Base-by-base conservation (phyloP, 208 protist genomes). In the Trypanosoma vivax region DNA sequence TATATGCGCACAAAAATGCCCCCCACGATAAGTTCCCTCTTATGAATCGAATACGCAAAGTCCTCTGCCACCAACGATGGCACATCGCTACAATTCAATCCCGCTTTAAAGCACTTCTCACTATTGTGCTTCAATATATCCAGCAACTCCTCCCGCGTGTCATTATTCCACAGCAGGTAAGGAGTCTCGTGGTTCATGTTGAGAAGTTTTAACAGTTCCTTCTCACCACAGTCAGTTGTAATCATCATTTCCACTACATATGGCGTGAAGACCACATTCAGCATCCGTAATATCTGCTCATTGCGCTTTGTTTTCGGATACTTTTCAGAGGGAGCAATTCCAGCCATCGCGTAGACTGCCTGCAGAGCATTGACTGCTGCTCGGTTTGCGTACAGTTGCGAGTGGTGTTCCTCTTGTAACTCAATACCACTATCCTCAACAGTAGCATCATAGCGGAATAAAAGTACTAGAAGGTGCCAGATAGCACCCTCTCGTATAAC, bases 361-460 rank as follows among this genome's bases (percentile, higher is more conserved):
- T 62, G 61, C 7, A 94, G 56, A 18, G 90, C 83, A 29, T 73
- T 67, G 10, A 86, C 42, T 1, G 90, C 85, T 3, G 76, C 67
- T n/a, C 55, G 46, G 55, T 96, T 96, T 2, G 67, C 55, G 34
- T 87, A 88, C 30, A 92, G 71, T 60, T 96, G 91, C 39, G 40
- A 58, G 68, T 96, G 89, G 42, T 74, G 75, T 16, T 76, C 73
- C 40, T 90, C 88, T 18, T 76, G 43, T 23, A 89, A 60, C 31
- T 69, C 75, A 30, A 68, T 58, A 18, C 72, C 88, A 11, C 68
- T 78, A 24, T 81, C 72, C 14, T 88, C 69, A 4, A 97, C 51
- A 19, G 94, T 97, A 34, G 73, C 67, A 64, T 97, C 94, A 65
- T 96, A 97, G 4, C 60, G 47, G 41, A 97, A 92, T 11, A 97